These are phyloP conservation scores for Camptophora hylomeconis DNA, from an alignment of 2,329 filamentous ascomycete genomes.

Conservation along the genomic window DNA sequence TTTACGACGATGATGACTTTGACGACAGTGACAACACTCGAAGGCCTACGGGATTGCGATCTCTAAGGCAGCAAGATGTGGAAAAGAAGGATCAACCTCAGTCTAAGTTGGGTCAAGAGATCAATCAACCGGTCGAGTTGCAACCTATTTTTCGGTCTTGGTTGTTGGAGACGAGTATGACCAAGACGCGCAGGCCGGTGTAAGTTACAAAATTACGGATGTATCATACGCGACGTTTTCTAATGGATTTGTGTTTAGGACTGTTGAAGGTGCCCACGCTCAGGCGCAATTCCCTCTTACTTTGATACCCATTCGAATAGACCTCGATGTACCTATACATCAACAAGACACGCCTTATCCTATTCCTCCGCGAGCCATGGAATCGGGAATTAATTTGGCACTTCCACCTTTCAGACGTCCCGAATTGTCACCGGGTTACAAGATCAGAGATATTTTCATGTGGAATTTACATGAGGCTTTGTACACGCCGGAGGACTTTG, in stretches of 20 bases:
- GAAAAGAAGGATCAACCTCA: slow-evolving; percentile 50
- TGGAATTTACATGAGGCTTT: slow-evolving; percentile 96
- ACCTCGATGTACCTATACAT: slow-evolving; percentile 74
- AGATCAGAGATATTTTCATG: slow-evolving; percentile 86
- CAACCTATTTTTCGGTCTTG: slow-evolving; percentile 92
- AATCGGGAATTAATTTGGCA: slow-evolving; percentile 44
- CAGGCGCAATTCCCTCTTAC: slow-evolving; percentile 72
- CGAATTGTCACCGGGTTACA: slow-evolving; percentile 70
- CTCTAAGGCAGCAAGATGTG: slow-evolving; percentile 63
- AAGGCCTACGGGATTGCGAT: slow-evolving; percentile 68
- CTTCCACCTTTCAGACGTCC: slow-evolving; percentile 67
- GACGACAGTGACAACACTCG: slow-evolving; percentile 54
- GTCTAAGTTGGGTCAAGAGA: slow-evolving; percentile 75
- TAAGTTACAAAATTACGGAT: slow-evolving; percentile 18
- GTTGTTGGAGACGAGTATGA: slow-evolving; percentile 58
- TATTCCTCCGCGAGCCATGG: slow-evolving; percentile 26
- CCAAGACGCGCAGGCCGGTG: slow-evolving; percentile 39
- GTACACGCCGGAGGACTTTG: slow-evolving; percentile 91
- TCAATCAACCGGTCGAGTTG: slow-evolving; percentile 62
- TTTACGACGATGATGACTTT: slow-evolving; percentile 63
- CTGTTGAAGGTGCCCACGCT: slow-evolving; percentile 48
- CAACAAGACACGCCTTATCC: slow-evolving; percentile 35
- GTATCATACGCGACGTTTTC: too few relatives aligned
- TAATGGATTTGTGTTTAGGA: too few relatives aligned
- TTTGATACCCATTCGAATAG: slow-evolving; percentile 89